Conservation (phyloP, 2,329 filamentous ascomycete species). For the Aspergillus hortae region DNA sequence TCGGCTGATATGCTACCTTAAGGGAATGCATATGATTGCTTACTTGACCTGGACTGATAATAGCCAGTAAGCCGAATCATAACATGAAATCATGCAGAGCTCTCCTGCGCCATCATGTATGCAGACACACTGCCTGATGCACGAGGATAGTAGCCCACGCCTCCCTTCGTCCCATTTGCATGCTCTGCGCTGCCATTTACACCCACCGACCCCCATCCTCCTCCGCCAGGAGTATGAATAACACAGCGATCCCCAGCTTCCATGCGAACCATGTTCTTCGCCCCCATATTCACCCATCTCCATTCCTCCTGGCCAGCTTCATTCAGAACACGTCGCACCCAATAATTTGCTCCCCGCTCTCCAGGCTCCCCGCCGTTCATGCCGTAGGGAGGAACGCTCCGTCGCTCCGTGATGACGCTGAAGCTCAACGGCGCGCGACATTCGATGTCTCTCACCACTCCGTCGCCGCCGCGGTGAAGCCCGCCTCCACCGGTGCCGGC, state of each 20-base stretch:
- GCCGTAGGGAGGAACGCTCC: slow-evolving; percentile 76
- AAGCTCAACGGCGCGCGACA: slow-evolving; percentile 78
- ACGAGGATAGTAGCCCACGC: background rate
- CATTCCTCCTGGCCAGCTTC: slow-evolving; percentile 35
- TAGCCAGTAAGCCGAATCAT: background rate
- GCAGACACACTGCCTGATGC: background rate
- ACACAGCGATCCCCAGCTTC: slow-evolving; percentile 59
- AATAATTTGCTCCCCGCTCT: slow-evolving; percentile 61
- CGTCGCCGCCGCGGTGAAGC: slow-evolving; percentile 68
- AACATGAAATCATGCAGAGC: background rate
- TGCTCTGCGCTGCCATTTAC: slow-evolving; percentile 21
- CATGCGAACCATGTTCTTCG: slow-evolving; percentile 61
- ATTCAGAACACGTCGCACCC: slow-evolving; percentile 13
- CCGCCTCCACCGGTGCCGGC: slow-evolving; percentile 63
- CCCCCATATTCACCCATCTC: slow-evolving; percentile 57
- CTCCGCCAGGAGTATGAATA: slow-evolving; percentile 55
- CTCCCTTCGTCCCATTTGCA: background rate
- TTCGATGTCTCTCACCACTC: slow-evolving; percentile 77
- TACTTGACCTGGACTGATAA: no score
- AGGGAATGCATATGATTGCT: no score
- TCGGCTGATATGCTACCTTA: no score
- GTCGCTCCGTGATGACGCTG: slow-evolving; percentile 71
- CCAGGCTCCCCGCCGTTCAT: slow-evolving; percentile 79
- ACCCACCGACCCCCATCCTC: slow-evolving; percentile 36
- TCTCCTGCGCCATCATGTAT: background rate